Conservation (phyloP, 345 rosid species). For the Syzygium aqueum region DNA sequence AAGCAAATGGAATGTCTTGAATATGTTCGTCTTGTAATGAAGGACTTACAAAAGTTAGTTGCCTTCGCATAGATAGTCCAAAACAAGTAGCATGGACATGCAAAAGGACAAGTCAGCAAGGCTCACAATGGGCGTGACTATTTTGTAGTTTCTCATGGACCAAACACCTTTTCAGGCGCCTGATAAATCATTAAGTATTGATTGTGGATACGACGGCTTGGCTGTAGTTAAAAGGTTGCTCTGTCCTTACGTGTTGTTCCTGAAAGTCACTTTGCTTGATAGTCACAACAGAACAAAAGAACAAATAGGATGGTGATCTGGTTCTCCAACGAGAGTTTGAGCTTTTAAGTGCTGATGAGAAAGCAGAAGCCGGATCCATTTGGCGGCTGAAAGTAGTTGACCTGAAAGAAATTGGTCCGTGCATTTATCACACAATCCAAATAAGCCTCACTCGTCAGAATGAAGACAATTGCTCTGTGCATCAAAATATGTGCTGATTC, state of each 20-base stretch:
- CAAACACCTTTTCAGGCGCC: background rate
- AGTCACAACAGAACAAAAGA: background rate
- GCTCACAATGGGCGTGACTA: background rate
- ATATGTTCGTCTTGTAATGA: background rate
- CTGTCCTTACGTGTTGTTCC: background rate
- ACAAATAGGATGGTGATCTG: background rate
- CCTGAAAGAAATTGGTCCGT: background rate
- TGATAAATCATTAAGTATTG: background rate
- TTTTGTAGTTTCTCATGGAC: background rate
- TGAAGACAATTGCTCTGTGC: background rate
- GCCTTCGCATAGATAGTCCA: background rate
- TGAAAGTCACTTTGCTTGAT: background rate
- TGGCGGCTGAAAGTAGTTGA: background rate
- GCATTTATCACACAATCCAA: background rate
- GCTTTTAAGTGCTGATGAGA: background rate
- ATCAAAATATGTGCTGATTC: background rate
- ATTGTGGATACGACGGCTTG: background rate
- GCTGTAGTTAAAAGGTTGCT: background rate
- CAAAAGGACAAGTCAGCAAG: background rate
- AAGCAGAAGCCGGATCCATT: background rate
- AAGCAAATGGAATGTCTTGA: background rate
- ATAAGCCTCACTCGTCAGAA: background rate
- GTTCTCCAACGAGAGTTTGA: background rate
- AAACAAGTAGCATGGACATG: background rate
- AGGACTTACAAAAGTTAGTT: background rate